Evolutionary conservation across 768 basidiomycete genomes (phyloP).

Genomic region (Tulasnella calospora): DNA sequence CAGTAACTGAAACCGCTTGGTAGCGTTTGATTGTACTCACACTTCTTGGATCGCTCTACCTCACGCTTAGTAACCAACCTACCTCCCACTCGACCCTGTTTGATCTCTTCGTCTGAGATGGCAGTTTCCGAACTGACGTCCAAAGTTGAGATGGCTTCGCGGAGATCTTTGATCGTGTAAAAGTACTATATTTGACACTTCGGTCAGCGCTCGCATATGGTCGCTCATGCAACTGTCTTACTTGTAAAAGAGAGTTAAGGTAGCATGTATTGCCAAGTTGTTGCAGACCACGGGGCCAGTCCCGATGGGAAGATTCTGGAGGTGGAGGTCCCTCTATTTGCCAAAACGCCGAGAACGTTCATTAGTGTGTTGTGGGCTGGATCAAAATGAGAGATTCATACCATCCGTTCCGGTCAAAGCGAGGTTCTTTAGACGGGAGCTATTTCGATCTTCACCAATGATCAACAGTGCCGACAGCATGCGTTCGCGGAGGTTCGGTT

Average conservation of each 20-base stretch:
- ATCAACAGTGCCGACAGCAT: slow-evolving; percentile 68
- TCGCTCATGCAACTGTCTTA: slow-evolving; percentile 31
- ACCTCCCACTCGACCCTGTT: slow-evolving; percentile 82
- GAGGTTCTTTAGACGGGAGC: slow-evolving; percentile 62
- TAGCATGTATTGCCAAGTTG: slow-evolving; percentile 89
- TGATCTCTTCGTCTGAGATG: slow-evolving; percentile 67
- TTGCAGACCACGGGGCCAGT: slow-evolving; percentile 79
- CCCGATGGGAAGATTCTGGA: slow-evolving; percentile 47
- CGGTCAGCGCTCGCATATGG: neutral
- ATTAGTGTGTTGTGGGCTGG: neutral
- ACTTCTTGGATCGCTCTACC: slow-evolving; percentile 77
- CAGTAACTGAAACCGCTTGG: neutral
- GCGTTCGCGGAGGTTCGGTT: slow-evolving; percentile 58
- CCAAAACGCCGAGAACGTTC: neutral
- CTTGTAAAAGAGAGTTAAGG: slow-evolving; percentile 73
- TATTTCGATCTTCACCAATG: slow-evolving; percentile 71
- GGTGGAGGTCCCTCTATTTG: slow-evolving; percentile 55
- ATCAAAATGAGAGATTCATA: slow-evolving; percentile 42
- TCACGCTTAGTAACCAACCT: slow-evolving; percentile 74
- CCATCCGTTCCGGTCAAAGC: slow-evolving; percentile 66
- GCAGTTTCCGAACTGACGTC: slow-evolving; percentile 40
- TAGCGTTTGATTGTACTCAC: slow-evolving; percentile 43
- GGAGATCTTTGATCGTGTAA: slow-evolving; percentile 88
- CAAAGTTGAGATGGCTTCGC: slow-evolving; percentile 59
- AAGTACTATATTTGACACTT: slow-evolving; percentile 59